phyloP scores from a whole-genome alignment of 257 asterid species.

The Gynochthodes officinalis region DNA sequence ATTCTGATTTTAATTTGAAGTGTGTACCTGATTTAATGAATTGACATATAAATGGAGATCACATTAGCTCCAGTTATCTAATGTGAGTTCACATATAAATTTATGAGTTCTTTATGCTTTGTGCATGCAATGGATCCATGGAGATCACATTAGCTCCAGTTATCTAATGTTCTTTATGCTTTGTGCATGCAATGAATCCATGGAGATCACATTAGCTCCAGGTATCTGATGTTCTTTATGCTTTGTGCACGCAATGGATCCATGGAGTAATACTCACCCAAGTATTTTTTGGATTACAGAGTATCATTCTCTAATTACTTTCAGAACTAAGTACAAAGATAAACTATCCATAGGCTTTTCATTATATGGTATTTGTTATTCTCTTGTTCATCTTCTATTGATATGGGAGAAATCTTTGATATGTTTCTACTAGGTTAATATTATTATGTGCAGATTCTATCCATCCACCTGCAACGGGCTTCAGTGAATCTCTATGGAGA shows the following conservation, averaged over 20 bases:
- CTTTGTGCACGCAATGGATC: background rate
- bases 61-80: background rate
- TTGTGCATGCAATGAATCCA: background rate
- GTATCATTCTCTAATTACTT: background rate
- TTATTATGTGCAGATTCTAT: constrained; percentile 61
- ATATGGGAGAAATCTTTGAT: background rate
- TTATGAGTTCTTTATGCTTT: too few species aligned
- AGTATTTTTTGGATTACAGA: background rate
- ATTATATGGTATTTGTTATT: background rate
- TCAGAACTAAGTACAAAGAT: background rate
- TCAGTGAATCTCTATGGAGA: constrained; percentile 73
- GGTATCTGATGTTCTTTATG: background rate
- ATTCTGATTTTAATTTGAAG: background rate
- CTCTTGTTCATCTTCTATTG: background rate
- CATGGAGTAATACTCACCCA: background rate
- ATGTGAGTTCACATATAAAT: too few species aligned
- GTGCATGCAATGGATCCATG: too few species aligned
- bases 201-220: too few species aligned
- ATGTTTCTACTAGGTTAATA: constrained; percentile 8
- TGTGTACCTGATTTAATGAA: background rate
- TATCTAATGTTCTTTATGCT: background rate
- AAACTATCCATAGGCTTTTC: background rate
- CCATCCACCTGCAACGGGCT: constrained; percentile 92
- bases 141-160: background rate
- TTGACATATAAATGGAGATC: background rate